Evolutionary conservation across 192 early-diverging fungal species (phyloP).

Genomic region (Gaertneriomyces semiglobifer): DNA sequence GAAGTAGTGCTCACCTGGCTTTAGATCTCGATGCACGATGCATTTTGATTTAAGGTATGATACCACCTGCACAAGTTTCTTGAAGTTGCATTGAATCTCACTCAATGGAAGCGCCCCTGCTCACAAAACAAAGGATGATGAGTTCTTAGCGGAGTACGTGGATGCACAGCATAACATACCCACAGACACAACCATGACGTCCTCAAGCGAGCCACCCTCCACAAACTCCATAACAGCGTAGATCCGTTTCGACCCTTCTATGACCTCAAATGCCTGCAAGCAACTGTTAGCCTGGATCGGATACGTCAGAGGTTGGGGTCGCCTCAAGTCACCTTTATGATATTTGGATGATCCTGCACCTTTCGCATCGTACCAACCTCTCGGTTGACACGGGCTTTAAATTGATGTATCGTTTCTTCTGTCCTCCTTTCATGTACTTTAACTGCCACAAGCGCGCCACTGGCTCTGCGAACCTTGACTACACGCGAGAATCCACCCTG

Average conservation of each 20-base stretch:
- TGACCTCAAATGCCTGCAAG: constrained; percentile 10
- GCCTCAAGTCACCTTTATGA: constrained; percentile 9
- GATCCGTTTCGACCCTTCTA: constrained; percentile 12
- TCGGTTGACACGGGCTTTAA: constrained; percentile 15
- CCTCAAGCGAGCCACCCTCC: constrained; percentile 16
- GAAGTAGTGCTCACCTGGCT: constrained; percentile 9
- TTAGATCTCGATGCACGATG: constrained; percentile 22
- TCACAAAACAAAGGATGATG: background rate
- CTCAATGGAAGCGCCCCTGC: constrained; percentile 9
- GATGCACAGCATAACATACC: background rate
- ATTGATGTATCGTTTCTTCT: constrained; percentile 2
- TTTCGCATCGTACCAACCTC: constrained; percentile 17
- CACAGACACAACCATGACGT: constrained; percentile 14
- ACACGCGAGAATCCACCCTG: constrained; percentile 22
- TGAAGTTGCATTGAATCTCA: constrained; percentile 26
- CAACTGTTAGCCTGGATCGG: background rate
- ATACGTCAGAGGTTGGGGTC: background rate
- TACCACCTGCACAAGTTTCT: constrained; percentile 5
- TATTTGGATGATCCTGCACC: constrained; percentile 10
- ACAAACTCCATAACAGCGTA: constrained; percentile 19
- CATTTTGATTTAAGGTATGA: constrained; percentile 3
- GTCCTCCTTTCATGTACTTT: constrained; percentile 15
- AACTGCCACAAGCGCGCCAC: constrained; percentile 14
- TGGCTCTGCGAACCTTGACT: constrained; percentile 8
- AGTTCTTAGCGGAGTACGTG: background rate